Evolutionary conservation across 331 rosid genomes (phyloP).

Genomic region (Dryas integrifolia): DNA sequence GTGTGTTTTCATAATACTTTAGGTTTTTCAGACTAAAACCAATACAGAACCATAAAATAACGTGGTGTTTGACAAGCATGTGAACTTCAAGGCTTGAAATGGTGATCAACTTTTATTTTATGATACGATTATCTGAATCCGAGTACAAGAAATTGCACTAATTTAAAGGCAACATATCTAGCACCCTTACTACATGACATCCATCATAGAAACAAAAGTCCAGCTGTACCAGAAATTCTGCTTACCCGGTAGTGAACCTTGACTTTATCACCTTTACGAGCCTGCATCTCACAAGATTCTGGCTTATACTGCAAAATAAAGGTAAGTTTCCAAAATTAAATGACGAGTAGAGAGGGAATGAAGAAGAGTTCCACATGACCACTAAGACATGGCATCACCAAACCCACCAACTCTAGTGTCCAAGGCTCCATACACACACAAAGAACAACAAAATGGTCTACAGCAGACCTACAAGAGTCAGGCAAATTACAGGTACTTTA

Average conservation of each 20-base stretch:
- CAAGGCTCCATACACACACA: neutral
- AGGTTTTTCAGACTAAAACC: neutral
- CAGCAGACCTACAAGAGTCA: neutral
- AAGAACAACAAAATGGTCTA: neutral
- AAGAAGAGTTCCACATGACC: neutral
- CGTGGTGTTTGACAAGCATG: neutral
- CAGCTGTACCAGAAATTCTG: constrained; percentile 5
- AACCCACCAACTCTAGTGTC: neutral
- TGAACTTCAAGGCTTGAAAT: neutral
- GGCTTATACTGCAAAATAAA: constrained; percentile 50
- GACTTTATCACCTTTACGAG: constrained; percentile 57
- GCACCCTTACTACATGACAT: neutral
- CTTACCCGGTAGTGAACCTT: constrained; percentile 62
- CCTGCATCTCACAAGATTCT: constrained; percentile 46
- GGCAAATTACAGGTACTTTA: neutral
- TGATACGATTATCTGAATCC: neutral
- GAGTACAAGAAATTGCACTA: neutral
- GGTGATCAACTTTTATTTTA: neutral
- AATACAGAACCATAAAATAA: neutral
- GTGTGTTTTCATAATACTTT: too few species aligned
- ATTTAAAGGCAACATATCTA: neutral
- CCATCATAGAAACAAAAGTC: neutral
- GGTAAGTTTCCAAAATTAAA: neutral
- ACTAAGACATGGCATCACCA: neutral
- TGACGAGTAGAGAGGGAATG: neutral